These are phyloP conservation scores for Trypanosoma caninum DNA, from an alignment of 208 protist species.

Conservation along the genomic window DNA sequence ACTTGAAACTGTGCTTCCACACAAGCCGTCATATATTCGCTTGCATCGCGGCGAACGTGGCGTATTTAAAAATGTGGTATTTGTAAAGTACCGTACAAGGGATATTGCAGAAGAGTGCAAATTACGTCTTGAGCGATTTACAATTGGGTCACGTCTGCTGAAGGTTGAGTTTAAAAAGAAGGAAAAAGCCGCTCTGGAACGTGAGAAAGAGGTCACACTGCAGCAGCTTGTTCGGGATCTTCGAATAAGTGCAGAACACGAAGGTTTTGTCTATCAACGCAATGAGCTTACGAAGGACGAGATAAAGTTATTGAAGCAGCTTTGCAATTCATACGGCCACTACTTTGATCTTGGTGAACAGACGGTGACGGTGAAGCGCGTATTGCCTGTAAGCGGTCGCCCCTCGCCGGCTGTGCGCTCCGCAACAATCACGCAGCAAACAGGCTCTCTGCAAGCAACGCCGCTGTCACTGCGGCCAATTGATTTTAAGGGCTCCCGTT, in stretches of 20 bases:
- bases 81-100: constrained; percentile 89
- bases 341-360: constrained; percentile 54
- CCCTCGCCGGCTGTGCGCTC: constrained; percentile 63
- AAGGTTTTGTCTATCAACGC: constrained; percentile 62
- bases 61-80: constrained; percentile 79
- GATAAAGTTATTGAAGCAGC: constrained; percentile 71
- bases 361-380: constrained; percentile 63
- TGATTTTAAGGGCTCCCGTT: constrained; percentile 75
- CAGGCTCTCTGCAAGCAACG: constrained; percentile 43
- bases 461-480: constrained; percentile 52
- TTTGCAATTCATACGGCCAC: constrained; percentile 70
- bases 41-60: constrained; percentile 77
- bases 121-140: constrained; percentile 64
- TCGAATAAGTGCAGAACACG: constrained; percentile 71
- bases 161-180: constrained; percentile 89
- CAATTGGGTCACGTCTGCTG: constrained; percentile 49
- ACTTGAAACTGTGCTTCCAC: constrained; percentile 43
- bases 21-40: constrained; percentile 77
- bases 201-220: constrained; percentile 24
- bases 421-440: constrained; percentile 6
- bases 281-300: constrained; percentile 62
- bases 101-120: constrained; percentile 92
- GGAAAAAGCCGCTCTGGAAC: constrained; percentile 22
- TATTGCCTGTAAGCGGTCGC: constrained; percentile 45
- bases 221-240: constrained; percentile 75